Evolutionary conservation across 2,329 filamentous ascomycete species (phyloP).

Genomic region (Xylaria sp.): DNA sequence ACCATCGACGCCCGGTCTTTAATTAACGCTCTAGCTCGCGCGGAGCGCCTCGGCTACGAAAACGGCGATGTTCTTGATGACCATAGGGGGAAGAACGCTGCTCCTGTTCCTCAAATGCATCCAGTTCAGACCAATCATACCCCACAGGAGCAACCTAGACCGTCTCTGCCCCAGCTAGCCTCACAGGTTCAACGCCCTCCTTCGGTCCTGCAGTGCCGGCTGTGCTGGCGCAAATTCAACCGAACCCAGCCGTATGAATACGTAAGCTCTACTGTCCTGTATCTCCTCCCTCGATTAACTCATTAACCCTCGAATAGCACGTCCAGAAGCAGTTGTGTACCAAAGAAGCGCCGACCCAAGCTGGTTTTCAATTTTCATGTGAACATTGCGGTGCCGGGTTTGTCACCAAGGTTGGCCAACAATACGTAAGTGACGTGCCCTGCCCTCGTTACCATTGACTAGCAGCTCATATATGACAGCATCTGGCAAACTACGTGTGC

Average conservation of each 20-base stretch:
- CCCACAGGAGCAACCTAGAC: constrained; percentile 8
- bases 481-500: constrained; percentile 49
- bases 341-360: constrained; percentile 22
- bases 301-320: constrained; percentile 37
- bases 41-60: constrained; percentile 61
- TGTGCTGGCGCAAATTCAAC: constrained; percentile 37
- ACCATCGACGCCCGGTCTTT: constrained; percentile 58
- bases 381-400: constrained; percentile 51
- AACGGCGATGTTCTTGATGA: constrained; percentile 53
- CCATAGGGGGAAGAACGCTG: constrained; percentile 41
- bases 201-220: constrained; percentile 29
- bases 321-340: constrained; percentile 40
- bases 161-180: background rate
- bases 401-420: constrained; percentile 42
- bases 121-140: background rate
- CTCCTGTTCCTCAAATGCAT: constrained; percentile 9
- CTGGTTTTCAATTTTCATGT: constrained; percentile 45
- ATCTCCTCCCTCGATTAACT: background rate
- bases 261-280: constrained; percentile 32
- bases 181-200: constrained; percentile 28
- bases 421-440: constrained; percentile 41
- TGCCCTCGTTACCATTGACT: background rate
- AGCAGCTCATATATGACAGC: constrained; percentile 34
- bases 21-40: constrained; percentile 59
- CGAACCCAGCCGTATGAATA: constrained; percentile 33